Evolutionary conservation across 345 rosid species (phyloP).

Genomic region (Passiflora organensis): DNA sequence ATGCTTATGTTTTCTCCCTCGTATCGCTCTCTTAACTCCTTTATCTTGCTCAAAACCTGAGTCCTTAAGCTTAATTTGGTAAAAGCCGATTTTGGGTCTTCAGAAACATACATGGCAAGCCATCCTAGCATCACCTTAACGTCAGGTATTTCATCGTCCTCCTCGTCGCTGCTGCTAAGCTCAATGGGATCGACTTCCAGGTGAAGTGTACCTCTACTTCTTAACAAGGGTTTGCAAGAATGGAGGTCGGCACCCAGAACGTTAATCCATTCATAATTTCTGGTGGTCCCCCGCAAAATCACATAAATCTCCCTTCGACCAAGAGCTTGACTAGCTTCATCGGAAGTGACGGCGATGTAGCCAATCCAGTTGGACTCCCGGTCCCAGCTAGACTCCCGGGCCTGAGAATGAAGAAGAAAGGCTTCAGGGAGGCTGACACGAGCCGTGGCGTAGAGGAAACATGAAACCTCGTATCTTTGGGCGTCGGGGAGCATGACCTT

Average conservation of each 20-base stretch:
- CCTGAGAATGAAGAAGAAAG: slow-evolving; percentile 57
- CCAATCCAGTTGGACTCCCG: slow-evolving; percentile 98
- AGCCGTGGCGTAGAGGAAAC: slow-evolving; percentile 78
- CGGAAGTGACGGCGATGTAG: slow-evolving; percentile 67
- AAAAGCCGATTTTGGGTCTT: slow-evolving; percentile 54
- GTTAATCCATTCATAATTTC: slow-evolving; percentile 79
- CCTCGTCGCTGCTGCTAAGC: slow-evolving; percentile 18
- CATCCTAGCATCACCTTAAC: slow-evolving; percentile 81
- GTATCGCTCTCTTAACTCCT: slow-evolving; percentile 44
- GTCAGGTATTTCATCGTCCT: slow-evolving; percentile 32
- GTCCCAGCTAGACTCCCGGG: slow-evolving; percentile 73
- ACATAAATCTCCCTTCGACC: slow-evolving; percentile 80
- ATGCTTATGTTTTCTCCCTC: slow-evolving; percentile 54
- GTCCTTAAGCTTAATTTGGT: slow-evolving; percentile 50
- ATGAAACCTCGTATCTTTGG: slow-evolving; percentile 38
- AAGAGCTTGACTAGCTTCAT: slow-evolving; percentile 34
- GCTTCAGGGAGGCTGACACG: slow-evolving; percentile 50
- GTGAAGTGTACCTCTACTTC: not conserved
- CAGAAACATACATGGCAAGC: slow-evolving; percentile 65
- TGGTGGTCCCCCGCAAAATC: slow-evolving; percentile 67
- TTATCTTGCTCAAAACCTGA: slow-evolving; percentile 50
- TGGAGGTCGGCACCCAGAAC: slow-evolving; percentile 52
- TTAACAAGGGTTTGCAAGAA: slow-evolving; percentile 45
- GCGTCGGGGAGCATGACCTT: slow-evolving; percentile 65
- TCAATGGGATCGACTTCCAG: not conserved